Evolutionary conservation across 495 filamentous ascomycete genomes (phyloP), one percentile per base, ranked within the genome.

Genomic region (Podospora didyma): DNA sequence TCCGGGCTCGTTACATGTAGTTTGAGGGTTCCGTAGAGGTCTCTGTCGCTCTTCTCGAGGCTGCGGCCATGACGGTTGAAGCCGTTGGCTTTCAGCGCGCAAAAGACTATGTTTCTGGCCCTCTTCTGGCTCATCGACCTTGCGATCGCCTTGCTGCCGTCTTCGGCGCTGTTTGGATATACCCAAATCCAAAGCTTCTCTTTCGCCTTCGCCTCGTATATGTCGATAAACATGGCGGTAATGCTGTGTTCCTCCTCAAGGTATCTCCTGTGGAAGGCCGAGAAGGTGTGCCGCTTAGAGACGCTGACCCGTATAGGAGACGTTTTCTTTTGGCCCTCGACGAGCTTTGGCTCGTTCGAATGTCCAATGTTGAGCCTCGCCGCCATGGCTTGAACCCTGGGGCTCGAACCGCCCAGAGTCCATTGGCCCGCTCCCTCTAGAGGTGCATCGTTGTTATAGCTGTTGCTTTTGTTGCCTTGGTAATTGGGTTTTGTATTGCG

Each of bases 101-200:
- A 35, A 11, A 44, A n/a, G n/a, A 60, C 22, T 12, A 86, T 86
- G 19, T 70, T 62, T 31, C 74, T 68, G 10, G 84, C 41, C 68
- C 79, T 77, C 62, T 79, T 77, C 24, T 63, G 66, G 7, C 72
- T 69, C 75, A 72, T 80, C 4, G 68, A 77, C 41, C 83, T 77
- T 16, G 90, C 79, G 42, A 84, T 78, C 16, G 73, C 68, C 23
- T 73, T 78, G 24, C 56, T 67, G 17, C 46, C 76, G 7, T 53
- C 64, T 24, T 28, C 57, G 41, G 0, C 12, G 49, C 34, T 55
- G 45, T 22, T 42, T 7, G 65, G 52, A 0, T 69, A 64, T 1
- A 73, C 65, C 21, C 68, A 69, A 71, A 75, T 77, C 84, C 83
- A 88, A 7, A 87, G 61, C 51, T 72, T 63, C 57, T 64, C 49